A percentile compares a stretch with the other conserved stretches of the same genome.
phyloP scores from a whole-genome alignment of 345 rosid species.

The Microthlaspi erraticum region DNA sequence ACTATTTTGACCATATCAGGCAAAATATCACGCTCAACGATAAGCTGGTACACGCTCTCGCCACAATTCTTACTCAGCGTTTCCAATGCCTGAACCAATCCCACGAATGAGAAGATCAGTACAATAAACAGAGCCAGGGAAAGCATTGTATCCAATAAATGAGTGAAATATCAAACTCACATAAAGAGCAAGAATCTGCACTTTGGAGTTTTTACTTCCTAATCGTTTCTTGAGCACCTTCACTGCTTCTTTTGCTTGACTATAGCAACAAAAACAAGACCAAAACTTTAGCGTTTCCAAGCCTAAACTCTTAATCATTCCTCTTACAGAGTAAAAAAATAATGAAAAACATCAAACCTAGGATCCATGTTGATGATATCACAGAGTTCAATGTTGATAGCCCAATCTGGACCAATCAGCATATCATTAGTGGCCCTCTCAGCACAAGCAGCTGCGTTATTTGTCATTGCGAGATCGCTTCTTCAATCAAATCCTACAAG shows the following conservation, averaged over 20 bases:
- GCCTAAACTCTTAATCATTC: background rate
- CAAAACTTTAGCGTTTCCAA: background rate
- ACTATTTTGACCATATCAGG: slow-evolving; percentile 97
- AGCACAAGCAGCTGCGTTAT: slow-evolving; percentile 78
- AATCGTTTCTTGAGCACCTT: slow-evolving; percentile 90
- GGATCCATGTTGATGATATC: slow-evolving; percentile 91
- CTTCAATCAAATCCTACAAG: slow-evolving; percentile 31
- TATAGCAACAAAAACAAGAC: slow-evolving; percentile 43
- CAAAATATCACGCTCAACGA: slow-evolving; percentile 87
- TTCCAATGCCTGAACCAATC: slow-evolving; percentile 73
- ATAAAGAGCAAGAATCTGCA: slow-evolving; percentile 82
- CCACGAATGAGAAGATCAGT: slow-evolving; percentile 13
- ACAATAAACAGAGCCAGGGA: slow-evolving; percentile 1
- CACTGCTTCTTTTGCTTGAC: slow-evolving; percentile 90
- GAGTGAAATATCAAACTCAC: slow-evolving; percentile 51
- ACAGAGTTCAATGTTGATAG: slow-evolving; percentile 88
- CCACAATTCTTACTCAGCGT: slow-evolving; percentile 95
- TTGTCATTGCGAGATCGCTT: slow-evolving; percentile 57
- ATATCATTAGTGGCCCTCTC: slow-evolving; percentile 95
- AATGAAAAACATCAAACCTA: slow-evolving; percentile 44
- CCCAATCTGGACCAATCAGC: slow-evolving; percentile 97
- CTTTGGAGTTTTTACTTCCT: slow-evolving; percentile 85
- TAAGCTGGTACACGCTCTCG: slow-evolving; percentile 81
- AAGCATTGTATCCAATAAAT: background rate
- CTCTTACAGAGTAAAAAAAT: background rate